A percentile compares a stretch with the other conserved stretches of the same genome.
phyloP scores from a whole-genome alignment of 75 land plant species.

The Sequoiadendron giganteum region DNA sequence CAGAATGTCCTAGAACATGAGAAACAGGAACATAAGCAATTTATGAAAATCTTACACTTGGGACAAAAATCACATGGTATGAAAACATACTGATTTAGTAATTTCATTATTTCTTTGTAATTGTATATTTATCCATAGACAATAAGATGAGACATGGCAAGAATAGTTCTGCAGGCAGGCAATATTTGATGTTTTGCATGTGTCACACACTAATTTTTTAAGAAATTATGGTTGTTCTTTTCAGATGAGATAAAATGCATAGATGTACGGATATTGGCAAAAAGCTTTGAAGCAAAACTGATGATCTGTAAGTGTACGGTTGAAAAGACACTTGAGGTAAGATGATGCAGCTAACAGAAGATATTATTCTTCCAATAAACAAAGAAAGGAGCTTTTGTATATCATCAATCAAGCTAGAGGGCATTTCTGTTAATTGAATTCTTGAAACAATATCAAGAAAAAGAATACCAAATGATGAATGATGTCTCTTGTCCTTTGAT shows the following conservation, averaged over 20 bases:
- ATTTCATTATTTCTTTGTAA: not conserved
- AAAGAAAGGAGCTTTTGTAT: conserved; percentile 2
- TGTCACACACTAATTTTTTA: not conserved
- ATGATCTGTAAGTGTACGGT: conserved; percentile 37
- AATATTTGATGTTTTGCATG: not conserved
- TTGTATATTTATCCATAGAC: not conserved
- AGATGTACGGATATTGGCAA: conserved; percentile 43
- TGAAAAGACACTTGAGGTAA: conserved; percentile 3
- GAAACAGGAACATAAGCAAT: not conserved
- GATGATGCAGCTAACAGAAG: not conserved
- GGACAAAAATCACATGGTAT: not conserved
- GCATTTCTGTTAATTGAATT: not conserved
- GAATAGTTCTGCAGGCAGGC: not conserved
- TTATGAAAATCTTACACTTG: conserved; percentile 6
- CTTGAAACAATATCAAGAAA: not conserved
- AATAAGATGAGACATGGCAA: not conserved
- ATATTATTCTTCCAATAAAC: not conserved
- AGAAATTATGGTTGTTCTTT: not conserved
- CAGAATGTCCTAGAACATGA: not conserved
- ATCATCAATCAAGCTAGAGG: not conserved
- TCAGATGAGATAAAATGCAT: conserved; percentile 39
- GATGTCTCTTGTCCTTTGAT: not conserved
- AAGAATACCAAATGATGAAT: not conserved
- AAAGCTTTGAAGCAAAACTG: conserved; percentile 58
- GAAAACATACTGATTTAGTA: not conserved